Evolutionary conservation across 208 protist genomes (phyloP).

Genomic region (Tritrichomonas musculus): DNA sequence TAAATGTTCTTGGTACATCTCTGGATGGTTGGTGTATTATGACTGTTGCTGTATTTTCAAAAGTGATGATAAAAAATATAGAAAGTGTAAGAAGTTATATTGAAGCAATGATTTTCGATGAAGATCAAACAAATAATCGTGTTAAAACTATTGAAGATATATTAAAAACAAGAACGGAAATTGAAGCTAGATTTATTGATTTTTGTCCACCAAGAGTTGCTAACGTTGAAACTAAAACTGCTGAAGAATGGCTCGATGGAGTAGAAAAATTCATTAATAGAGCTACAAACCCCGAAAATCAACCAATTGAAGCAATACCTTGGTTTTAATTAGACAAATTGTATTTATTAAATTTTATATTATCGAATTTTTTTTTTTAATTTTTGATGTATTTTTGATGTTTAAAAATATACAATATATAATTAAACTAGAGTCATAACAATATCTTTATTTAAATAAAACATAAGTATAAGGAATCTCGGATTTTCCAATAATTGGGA

Average conservation of each 20-base stretch:
- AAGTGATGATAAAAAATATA: not conserved
- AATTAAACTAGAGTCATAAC: no score
- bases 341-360: no score
- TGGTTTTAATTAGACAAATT: not conserved
- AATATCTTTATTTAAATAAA: no score
- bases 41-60: not conserved
- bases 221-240: not conserved
- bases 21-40: not conserved
- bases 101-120: not conserved
- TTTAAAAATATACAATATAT: no score
- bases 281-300: not conserved
- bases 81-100: not conserved
- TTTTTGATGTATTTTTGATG: no score
- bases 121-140: not conserved
- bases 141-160: not conserved
- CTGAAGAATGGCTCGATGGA: not conserved
- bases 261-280: not conserved
- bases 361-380: no score
- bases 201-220: not conserved
- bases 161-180: not conserved
- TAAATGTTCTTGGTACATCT: not conserved
- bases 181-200: not conserved
- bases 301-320: slow-evolving; percentile 16
- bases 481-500: no score
- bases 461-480: no score